Evolutionary conservation across 2,329 filamentous ascomycete species (phyloP), one percentile per base, ranked within the genome.

Genomic region (Penicillium sp.): DNA sequence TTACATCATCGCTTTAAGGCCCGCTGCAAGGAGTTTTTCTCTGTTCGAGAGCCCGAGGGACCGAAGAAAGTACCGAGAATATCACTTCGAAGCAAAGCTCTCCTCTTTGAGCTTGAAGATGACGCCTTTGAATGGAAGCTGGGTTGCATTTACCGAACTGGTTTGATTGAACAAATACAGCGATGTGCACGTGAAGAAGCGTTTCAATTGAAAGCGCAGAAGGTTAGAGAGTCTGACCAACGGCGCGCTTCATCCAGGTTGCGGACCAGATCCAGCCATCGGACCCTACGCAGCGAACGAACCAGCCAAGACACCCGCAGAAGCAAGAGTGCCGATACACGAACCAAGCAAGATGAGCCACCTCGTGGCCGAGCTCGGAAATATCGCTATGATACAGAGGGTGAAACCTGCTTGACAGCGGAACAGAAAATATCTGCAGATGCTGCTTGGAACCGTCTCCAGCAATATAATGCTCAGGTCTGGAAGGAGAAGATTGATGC

Each of bases 61-160:
- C 92, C 96, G 0, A 98, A 96, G 72, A 81, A 85, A 46, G 87
- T 99, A 0, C 95, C 95, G 1, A 93, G 91, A 69, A 80, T 99
- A 23, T 93, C 92, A 0, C 64, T 99, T 10, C 86, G 92, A 51
- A 89, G 89, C 54, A 90, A 90, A 66, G 90, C 90, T 5, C 81
- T 99, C 25, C 78, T 96, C 2, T 93, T 99, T 58, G 93, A 98
- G 69, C 81, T 99, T 35, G 95, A 99, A 75, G 95, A 99, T 72
- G 93, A 95, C 50, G 89, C 91, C 0, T 99, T 99, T 68, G 95
- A 99, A 73, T 99, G 93, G 91, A 98, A 97, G 72, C 80, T 99
- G 10, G 92, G 93, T 16, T 88, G 92, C 69, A 99, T 99, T 51
- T 99, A 98, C 73, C 88, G 93, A 31, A 86, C 91, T 46, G 95